Conservation (phyloP, 192 early-diverging fungal species). For the Umbelopsis sp. region DNA sequence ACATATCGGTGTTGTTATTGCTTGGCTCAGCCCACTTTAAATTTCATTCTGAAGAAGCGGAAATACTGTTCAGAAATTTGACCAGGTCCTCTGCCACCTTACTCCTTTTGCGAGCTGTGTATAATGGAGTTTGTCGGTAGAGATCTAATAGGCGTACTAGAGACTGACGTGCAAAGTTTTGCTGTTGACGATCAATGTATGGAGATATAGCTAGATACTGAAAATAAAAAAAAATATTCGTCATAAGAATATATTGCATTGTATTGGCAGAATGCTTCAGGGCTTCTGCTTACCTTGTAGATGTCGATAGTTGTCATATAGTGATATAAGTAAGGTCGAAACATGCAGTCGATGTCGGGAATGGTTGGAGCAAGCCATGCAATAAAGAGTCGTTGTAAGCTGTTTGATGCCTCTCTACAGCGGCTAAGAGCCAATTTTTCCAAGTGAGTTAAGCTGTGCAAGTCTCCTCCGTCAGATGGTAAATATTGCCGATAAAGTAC, state of each 20-base stretch:
- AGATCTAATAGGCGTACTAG: slow-evolving; percentile 4
- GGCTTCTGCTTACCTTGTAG: slow-evolving; percentile 18
- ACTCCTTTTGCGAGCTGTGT: background rate
- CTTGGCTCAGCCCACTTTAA: background rate
- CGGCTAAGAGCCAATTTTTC: background rate
- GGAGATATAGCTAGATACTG: slow-evolving; percentile 8
- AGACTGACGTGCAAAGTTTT: background rate
- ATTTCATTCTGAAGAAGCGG: background rate
- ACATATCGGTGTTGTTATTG: background rate
- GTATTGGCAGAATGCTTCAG: background rate
- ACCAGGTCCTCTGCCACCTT: background rate
- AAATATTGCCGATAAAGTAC: slow-evolving; percentile 17
- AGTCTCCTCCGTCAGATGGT: too few species aligned
- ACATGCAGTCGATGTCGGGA: slow-evolving; percentile 24
- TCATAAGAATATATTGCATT: too few species aligned
- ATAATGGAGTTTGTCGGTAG: slow-evolving; percentile 11
- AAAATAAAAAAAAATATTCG: background rate
- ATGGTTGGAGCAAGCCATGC: background rate
- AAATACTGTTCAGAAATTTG: background rate
- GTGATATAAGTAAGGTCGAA: slow-evolving; percentile 35
- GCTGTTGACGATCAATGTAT: background rate
- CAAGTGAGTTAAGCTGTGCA: too few species aligned
- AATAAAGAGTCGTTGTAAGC: background rate
- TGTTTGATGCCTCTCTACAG: background rate
- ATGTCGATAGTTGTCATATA: slow-evolving; percentile 25